Evolutionary conservation across 257 asterid genomes (phyloP), one percentile per base, ranked within the genome.

Genomic region (Oldenlandia corymbosa): DNA sequence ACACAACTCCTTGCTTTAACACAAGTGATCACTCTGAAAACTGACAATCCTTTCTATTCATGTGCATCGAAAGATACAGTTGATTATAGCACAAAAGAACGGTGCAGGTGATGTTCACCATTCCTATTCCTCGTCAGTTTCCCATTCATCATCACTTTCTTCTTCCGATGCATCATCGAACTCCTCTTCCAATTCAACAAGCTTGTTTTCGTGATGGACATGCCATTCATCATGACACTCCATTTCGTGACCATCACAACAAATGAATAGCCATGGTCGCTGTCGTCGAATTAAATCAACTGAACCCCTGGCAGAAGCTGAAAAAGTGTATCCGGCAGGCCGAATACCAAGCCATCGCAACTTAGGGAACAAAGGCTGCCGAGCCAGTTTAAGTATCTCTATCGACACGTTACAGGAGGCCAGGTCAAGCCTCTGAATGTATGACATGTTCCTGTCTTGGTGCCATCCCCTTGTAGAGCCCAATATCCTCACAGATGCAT

Each of bases 151-250:
- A n/a, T n/a, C n/a, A n/a, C n/a, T n/a, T n/a, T n/a, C n/a, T n/a
- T n/a, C n/a, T n/a, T n/a, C n/a, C n/a, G n/a, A n/a, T n/a, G n/a
- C n/a, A n/a, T n/a, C n/a, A n/a, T n/a, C n/a, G n/a, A n/a, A n/a
- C n/a, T n/a, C n/a, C n/a, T n/a, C n/a, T n/a, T n/a, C n/a, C n/a
- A n/a, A n/a, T n/a, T n/a, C n/a, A n/a, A n/a, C n/a, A n/a, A n/a
- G n/a, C n/a, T 13, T 26, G 34, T 43, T 17, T 17, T 7, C 28
- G 27, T 58, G 45, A 65, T 87, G 89, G 72, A 58, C 82, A 36
- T 87, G 87, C 98, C 98, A 91, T 53, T 94, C 96, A 63, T 88
- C 91, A 26, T 78, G 90, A 56, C 95, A 88, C 46, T 95, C 96
- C 43, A 86, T 60, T 72, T 88, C 95, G 59, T 96, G 86, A 56